Evolutionary conservation across 176 grass and related monocot genomes (phyloP).

Genomic region (Hsuehochloa calcarea): DNA sequence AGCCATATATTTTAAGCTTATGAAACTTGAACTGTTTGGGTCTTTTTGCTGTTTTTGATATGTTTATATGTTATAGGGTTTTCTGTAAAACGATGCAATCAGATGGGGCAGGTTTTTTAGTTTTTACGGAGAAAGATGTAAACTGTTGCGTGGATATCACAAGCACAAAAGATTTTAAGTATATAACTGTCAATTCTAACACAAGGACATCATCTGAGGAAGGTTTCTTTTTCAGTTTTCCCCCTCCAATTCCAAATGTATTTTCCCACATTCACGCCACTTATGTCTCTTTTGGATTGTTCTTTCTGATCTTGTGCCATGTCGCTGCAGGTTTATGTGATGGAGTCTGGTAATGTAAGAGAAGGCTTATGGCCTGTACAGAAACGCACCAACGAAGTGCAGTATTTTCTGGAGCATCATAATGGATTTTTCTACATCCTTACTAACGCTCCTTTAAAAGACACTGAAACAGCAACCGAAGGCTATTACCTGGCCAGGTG

Average conservation of each 20-base stretch:
- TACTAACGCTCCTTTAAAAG: conserved; percentile 69
- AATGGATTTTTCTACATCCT: conserved; percentile 93
- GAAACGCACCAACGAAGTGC: conserved; percentile 68
- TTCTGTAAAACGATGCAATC: conserved; percentile 72
- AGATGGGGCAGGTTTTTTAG: conserved; percentile 36
- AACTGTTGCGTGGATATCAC: conserved; percentile 86
- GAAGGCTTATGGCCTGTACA: conserved; percentile 64
- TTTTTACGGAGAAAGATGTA: conserved; percentile 76
- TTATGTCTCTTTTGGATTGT: neutral
- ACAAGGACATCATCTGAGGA: conserved; percentile 97
- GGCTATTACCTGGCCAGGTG: conserved; percentile 81
- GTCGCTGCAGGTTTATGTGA: conserved; percentile 76
- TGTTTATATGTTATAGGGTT: conserved; percentile 51
- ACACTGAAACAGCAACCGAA: conserved; percentile 38
- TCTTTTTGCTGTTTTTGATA: conserved; percentile 31
- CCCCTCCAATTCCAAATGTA: neutral
- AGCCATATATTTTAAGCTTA: conserved; percentile 13
- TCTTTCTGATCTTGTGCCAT: conserved; percentile 44
- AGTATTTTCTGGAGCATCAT: conserved; percentile 98
- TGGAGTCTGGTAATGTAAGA: conserved; percentile 63
- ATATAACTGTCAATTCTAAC: conserved; percentile 86
- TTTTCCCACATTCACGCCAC: conserved; percentile 1
- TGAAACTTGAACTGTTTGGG: neutral
- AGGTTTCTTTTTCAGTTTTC: conserved; percentile 52
- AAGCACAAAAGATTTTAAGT: conserved; percentile 95